Evolutionary conservation across 306 rosid species (phyloP).

Genomic region (Quercus berberidifolia): DNA sequence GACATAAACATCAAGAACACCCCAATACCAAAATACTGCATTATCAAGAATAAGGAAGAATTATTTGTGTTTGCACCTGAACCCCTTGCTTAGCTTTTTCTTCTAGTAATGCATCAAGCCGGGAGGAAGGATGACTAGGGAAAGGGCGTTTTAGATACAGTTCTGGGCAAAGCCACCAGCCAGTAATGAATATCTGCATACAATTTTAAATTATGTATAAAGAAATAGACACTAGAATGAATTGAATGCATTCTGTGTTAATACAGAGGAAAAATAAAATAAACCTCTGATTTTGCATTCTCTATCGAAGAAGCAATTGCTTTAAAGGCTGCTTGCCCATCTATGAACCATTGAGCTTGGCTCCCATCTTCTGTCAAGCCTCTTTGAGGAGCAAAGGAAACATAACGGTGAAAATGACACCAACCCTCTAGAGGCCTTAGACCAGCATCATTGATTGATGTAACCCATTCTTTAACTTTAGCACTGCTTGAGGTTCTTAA

Average conservation of each 20-base stretch:
- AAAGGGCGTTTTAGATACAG: conserved; percentile 83
- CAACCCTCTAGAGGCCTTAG: conserved; percentile 95
- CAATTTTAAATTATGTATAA: conserved; percentile 28
- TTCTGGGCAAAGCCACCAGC: conserved; percentile 99
- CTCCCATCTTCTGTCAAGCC: conserved; percentile 89
- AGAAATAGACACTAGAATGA: conserved; percentile 5
- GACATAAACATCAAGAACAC: background rate
- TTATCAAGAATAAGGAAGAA: background rate
- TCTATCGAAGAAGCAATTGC: conserved; percentile 89
- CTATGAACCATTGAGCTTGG: conserved; percentile 92
- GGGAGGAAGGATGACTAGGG: conserved; percentile 64
- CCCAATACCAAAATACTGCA: background rate
- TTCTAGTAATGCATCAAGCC: conserved; percentile 87
- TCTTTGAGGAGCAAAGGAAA: conserved; percentile 96
- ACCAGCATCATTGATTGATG: conserved; percentile 89
- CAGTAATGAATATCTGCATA: conserved; percentile 92
- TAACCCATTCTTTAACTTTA: conserved; percentile 84
- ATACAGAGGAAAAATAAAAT: conserved; percentile 19
- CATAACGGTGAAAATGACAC: conserved; percentile 95
- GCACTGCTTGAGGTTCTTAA: conserved; percentile 58
- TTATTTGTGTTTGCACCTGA: conserved; percentile 52
- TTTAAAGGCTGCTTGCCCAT: conserved; percentile 88
- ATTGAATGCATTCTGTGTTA: conserved; percentile 4
- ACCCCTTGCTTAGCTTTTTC: conserved; percentile 97
- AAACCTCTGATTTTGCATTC: conserved; percentile 92